Evolutionary conservation across 148 eudicot genomes (phyloP), one percentile per base, ranked within the genome.

Genomic region (Drosera capensis): DNA sequence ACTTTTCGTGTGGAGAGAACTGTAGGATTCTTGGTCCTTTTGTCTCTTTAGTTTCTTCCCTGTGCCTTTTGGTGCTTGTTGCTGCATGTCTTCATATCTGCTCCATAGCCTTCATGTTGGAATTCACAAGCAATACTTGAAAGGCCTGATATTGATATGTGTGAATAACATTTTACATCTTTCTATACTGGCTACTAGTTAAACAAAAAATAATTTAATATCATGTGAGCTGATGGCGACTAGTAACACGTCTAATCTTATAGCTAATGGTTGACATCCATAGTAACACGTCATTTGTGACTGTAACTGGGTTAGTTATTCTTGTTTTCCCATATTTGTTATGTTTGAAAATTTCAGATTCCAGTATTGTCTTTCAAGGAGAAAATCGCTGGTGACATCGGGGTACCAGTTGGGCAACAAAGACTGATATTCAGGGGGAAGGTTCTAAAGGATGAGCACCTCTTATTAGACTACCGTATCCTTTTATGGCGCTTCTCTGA

Each of bases 341-440:
- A 36, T 43, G 14, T 43, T 56, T n/a, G 46, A 48, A 21, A 43
- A 23, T 56, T 55, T 50, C 83, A 88, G 97, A 68, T 78, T 66
- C 51, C 55, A 19, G 85, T 90, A 20, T 73, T 75, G 36, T 65
- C 68, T 39, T 83, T 90, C 46, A 90, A 90, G 74, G 87, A 70
- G 65, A 75, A 71, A 46, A 68, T 90, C 55, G 95, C 95, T 21
- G 60, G 60, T 55, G 58, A 80, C 71, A 54, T 66, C 66, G 95
- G 87, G 43, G 62, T 84, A 20, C 87, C 95, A 13, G 85, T 80
- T 55, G 87, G 46, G 43, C 97, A 80, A 63, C 95, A 90, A 52
- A 72, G 93, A 15, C 78, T 90, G 45, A 90, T 90, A 51, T 90
- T 80, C 49, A 71, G 93, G 70, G 97, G 95, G 43, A 90, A 78